Percentiles rank a stretch among this genome's conserved stretches.
phyloP scores from a whole-genome alignment of 257 asterid genomes.

The Solanum sejunctum region DNA sequence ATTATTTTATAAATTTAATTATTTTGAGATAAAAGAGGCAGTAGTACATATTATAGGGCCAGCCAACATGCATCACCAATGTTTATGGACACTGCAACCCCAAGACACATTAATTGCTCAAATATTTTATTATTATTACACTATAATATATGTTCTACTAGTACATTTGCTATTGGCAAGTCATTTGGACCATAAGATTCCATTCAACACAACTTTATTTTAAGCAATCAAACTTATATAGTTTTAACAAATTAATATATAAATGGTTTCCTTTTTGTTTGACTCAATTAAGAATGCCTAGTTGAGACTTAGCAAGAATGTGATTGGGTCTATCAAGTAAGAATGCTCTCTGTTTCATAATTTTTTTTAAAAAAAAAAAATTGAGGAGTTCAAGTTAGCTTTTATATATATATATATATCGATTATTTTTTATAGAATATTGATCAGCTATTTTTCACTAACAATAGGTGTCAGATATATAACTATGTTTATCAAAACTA shows the following conservation, averaged over 20 bases:
- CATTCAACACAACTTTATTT: background rate
- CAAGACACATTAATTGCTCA: constrained; percentile 9
- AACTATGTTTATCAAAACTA: too few relatives aligned
- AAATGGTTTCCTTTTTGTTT: background rate
- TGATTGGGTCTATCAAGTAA: background rate
- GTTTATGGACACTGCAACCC: constrained; percentile 9
- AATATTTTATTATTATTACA: background rate
- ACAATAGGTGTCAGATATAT: too few relatives aligned
- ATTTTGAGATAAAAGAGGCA: too few relatives aligned
- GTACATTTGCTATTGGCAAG: background rate
- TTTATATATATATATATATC: too few relatives aligned
- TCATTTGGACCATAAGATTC: background rate
- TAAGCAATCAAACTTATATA: background rate
- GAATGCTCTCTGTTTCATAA: background rate
- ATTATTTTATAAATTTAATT: too few relatives aligned
- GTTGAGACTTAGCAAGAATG: background rate
- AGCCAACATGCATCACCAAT: constrained; percentile 36
- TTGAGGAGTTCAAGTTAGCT: too few relatives aligned
- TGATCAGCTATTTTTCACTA: too few relatives aligned
- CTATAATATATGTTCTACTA: background rate
- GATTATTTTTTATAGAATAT: too few relatives aligned
- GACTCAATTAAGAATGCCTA: background rate
- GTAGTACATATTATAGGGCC: constrained; percentile 1
- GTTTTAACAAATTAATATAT: background rate
- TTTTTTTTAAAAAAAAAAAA: too few relatives aligned